phyloP scores from a whole-genome alignment of 768 basidiomycete genomes.

The Asterophora parasitica region DNA sequence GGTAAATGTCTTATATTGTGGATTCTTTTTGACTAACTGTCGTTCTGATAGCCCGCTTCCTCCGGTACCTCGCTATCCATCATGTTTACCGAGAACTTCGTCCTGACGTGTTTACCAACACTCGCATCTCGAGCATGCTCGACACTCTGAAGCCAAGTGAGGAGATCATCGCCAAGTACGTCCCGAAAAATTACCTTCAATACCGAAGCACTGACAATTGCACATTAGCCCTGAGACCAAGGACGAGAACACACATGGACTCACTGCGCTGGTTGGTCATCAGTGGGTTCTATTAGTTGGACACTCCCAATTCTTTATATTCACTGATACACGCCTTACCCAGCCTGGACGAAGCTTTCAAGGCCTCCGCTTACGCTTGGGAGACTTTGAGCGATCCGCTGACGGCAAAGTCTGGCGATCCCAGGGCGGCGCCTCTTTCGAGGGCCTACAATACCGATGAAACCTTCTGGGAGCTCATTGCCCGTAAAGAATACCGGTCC shows the following conservation, averaged over 20 bases:
- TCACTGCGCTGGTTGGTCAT: too few species aligned
- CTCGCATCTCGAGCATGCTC: constrained; percentile 26
- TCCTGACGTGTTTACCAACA: constrained; percentile 30
- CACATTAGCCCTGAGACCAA: too few species aligned
- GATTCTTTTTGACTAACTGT: too few species aligned
- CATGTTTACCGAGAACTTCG: constrained; percentile 23
- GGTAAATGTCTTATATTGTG: too few species aligned
- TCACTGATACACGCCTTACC: not conserved
- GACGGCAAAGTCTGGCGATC: constrained; percentile 22
- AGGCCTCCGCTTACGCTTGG: too few species aligned
- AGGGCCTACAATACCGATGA: too few species aligned
- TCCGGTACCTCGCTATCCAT: too few species aligned
- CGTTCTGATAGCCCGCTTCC: too few species aligned
- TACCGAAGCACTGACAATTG: too few species aligned
- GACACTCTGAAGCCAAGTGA: constrained; percentile 23
- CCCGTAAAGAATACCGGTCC: constrained; percentile 15
- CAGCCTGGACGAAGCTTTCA: constrained; percentile 27
- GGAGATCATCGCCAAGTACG: constrained; percentile 21
- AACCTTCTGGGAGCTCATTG: constrained; percentile 24
- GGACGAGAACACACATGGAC: too few species aligned
- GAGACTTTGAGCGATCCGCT: constrained; percentile 26
- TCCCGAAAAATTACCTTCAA: not conserved
- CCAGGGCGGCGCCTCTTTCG: constrained; percentile 19
- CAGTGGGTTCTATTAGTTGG: constrained; percentile 18
- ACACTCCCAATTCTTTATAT: too few species aligned